These are phyloP conservation scores for Komagataella pseudopastoris DNA, from an alignment of 805 yeast species.

Conservation along the genomic window DNA sequence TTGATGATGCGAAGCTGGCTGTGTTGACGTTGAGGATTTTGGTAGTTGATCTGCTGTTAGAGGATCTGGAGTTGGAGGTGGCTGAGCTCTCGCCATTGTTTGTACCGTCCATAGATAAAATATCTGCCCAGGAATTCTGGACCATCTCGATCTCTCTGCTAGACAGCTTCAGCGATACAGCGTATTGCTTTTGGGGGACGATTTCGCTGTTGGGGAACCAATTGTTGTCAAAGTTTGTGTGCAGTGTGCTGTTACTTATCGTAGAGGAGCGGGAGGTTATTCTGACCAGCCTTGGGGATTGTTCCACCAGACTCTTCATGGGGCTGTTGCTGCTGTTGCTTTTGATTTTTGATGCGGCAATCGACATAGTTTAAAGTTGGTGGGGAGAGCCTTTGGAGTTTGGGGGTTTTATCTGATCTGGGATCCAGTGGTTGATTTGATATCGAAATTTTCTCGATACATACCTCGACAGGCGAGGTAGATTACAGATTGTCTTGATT, in stretches of 20 bases:
- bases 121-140: conserved; percentile 32
- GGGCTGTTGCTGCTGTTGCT: background rate
- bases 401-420: background rate
- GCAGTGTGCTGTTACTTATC: conserved; percentile 12
- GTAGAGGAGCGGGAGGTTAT: conserved; percentile 8
- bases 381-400: background rate
- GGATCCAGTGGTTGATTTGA: background rate
- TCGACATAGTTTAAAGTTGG: background rate
- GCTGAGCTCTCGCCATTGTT: background rate
- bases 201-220: conserved; percentile 20
- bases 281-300: background rate
- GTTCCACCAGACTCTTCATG: background rate
- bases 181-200: conserved; percentile 9
- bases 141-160: conserved; percentile 28
- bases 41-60: conserved; percentile 4
- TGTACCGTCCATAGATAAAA: conserved; percentile 11
- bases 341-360: background rate
- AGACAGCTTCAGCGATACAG: conserved; percentile 13
- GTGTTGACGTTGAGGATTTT: conserved; percentile 10
- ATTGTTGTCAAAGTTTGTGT: conserved; percentile 15
- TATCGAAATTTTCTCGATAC: background rate
- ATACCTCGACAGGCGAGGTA: background rate
- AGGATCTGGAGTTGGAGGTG: conserved; percentile 2
- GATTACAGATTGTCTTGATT: background rate
- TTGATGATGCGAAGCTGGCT: conserved; percentile 29